Evolutionary conservation across 306 rosid genomes (phyloP).

Genomic region (Castanospermum australe): DNA sequence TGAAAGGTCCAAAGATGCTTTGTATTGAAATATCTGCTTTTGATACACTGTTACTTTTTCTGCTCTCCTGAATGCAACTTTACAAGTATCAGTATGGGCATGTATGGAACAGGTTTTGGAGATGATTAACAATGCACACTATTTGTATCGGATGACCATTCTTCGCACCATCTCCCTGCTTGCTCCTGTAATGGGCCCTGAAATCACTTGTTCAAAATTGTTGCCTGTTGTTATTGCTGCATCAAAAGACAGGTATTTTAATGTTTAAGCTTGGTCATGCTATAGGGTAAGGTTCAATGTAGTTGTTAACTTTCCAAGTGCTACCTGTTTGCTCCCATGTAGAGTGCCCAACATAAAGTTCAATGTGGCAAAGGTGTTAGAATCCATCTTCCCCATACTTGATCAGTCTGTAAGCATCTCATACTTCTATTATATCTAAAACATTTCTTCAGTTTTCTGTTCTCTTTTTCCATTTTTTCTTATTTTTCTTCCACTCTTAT

Average conservation of each 20-base stretch:
- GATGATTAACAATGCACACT: constrained; percentile 70
- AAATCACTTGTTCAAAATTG: constrained; percentile 66
- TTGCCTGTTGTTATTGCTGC: constrained; percentile 61
- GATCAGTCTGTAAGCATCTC: constrained; percentile 68
- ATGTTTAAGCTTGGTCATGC: not conserved
- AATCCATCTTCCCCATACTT: constrained; percentile 70
- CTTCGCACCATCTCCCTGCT: constrained; percentile 68
- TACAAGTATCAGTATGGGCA: not conserved
- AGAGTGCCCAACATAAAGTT: constrained; percentile 88
- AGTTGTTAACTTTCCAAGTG: constrained; percentile 11
- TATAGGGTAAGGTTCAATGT: not conserved
- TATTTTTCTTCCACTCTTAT: not conserved
- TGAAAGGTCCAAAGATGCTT: not conserved
- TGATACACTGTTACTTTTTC: not conserved
- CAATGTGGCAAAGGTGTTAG: constrained; percentile 80
- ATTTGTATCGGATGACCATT: constrained; percentile 80
- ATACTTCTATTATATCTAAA: not conserved
- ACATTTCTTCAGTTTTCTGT: not conserved
- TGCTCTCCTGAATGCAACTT: not conserved
- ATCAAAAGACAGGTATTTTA: constrained; percentile 70
- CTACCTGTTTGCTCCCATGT: constrained; percentile 21
- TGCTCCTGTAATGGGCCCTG: constrained; percentile 87
- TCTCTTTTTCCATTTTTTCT: not conserved
- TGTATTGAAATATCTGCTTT: not conserved
- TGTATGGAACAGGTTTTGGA: constrained; percentile 58